These are phyloP conservation scores for Hypholoma fasciculare DNA, from an alignment of 768 basidiomycete genomes.

Conservation along the genomic window DNA sequence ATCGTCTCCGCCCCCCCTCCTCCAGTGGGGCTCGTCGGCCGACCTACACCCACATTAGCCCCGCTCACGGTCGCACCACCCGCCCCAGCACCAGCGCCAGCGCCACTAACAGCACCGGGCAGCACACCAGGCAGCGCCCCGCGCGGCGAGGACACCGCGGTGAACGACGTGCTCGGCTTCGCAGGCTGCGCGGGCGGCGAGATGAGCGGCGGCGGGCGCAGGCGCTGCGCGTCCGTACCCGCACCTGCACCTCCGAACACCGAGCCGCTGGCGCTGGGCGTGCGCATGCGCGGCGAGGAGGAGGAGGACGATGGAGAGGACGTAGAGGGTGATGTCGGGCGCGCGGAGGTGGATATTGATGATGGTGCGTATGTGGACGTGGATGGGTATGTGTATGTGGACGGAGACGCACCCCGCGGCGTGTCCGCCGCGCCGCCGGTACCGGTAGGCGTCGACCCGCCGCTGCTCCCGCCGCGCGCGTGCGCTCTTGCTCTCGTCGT, in stretches of 20 bases:
- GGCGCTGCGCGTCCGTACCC: neutral
- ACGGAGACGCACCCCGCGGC: neutral
- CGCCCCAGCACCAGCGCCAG: no score
- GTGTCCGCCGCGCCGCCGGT: neutral
- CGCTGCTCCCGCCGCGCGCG: conserved; percentile 3
- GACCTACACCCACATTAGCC: no score
- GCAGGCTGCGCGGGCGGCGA: conserved; percentile 23
- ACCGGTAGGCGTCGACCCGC: conserved; percentile 3
- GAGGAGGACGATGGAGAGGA: neutral
- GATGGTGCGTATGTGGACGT: no score
- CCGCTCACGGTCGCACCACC: no score
- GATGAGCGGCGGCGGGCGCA: conserved; percentile 23
- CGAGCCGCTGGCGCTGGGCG: neutral
- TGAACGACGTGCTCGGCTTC: conserved; percentile 22
- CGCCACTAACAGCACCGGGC: conserved; percentile 7
- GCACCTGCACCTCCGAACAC: no score
- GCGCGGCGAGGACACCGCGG: conserved; percentile 19
- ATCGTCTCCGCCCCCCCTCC: conserved; percentile 30
- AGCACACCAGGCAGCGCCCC: conserved; percentile 5
- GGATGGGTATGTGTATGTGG: no score
- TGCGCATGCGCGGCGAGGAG: neutral
- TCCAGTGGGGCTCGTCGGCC: no score
- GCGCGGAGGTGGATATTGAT: neutral
- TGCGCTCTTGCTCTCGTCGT: conserved; percentile 3
- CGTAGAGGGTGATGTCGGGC: neutral